Percentiles rank a stretch among this genome's conserved stretches.
Conservation (phyloP, 1,139 yeast genomes). For the Diutina neorugosa region DNA sequence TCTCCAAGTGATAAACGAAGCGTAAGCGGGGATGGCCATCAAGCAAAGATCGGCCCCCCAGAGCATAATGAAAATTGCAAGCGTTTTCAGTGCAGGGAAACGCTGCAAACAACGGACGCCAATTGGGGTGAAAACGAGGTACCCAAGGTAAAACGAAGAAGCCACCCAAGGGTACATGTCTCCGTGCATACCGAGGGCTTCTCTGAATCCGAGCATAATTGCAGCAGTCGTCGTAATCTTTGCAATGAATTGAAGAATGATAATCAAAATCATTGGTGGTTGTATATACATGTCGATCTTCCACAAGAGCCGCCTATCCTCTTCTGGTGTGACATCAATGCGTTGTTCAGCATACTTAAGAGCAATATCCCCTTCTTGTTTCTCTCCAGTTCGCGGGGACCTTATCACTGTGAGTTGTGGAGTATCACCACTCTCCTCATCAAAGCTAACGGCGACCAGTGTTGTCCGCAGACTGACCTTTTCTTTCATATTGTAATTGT, state of each 20-base stretch:
- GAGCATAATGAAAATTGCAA: slow-evolving; percentile 6
- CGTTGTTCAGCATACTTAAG: background rate
- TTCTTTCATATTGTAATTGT: background rate
- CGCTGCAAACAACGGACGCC: slow-evolving; percentile 7
- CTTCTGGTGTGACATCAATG: slow-evolving; percentile 5
- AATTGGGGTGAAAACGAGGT: slow-evolving; percentile 7
- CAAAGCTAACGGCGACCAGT: background rate
- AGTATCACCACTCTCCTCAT: background rate
- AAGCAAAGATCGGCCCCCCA: slow-evolving; percentile 7
- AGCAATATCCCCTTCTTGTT: background rate
- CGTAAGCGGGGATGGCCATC: slow-evolving; percentile 14
- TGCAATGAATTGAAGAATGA: slow-evolving; percentile 55
- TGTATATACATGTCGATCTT: slow-evolving; percentile 44
- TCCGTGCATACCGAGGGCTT: slow-evolving; percentile 7
- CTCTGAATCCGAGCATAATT: slow-evolving; percentile 22
- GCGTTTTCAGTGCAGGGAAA: slow-evolving; percentile 8
- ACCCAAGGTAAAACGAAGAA: slow-evolving; percentile 7
- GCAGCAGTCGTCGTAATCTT: slow-evolving; percentile 48
- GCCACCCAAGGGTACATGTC: slow-evolving; percentile 7
- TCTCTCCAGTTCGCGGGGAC: background rate
- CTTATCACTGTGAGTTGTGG: background rate
- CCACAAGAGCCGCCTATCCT: slow-evolving; percentile 6
- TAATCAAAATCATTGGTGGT: slow-evolving; percentile 43
- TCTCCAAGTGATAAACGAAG: slow-evolving; percentile 23
- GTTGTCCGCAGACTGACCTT: background rate